phyloP scores from a whole-genome alignment of 352 stramenopile species.

The Elongisporangium undulatum region DNA sequence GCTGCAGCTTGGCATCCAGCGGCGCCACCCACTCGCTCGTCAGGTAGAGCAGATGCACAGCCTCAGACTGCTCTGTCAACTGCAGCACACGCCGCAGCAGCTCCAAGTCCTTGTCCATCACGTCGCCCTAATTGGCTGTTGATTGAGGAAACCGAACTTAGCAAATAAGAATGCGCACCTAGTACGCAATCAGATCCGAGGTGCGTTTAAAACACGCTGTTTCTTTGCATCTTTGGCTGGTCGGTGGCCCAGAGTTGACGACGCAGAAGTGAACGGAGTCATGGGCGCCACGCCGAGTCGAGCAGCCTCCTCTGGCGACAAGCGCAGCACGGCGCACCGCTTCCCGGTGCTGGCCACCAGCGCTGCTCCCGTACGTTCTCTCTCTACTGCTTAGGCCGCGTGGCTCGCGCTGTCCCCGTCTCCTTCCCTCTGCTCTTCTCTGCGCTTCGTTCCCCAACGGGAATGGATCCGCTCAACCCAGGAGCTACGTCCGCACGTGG shows the following conservation, averaged over 20 bases:
- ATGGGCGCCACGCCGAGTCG: conserved; percentile 58
- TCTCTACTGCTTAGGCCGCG: neutral
- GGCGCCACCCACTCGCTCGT: conserved; percentile 38
- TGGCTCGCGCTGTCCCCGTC: neutral
- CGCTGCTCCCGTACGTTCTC: conserved; percentile 40
- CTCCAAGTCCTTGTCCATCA: too few species aligned
- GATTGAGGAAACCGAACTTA: neutral
- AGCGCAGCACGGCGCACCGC: conserved; percentile 14
- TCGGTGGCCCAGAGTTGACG: conserved; percentile 2
- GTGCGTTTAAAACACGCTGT: conserved; percentile 31
- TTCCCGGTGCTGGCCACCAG: conserved; percentile 73
- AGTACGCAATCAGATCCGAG: neutral
- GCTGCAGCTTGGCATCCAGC: conserved; percentile 24
- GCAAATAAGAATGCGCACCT: neutral
- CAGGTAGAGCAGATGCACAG: conserved; percentile 21
- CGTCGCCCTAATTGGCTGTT: too few species aligned
- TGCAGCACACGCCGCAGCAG: too few species aligned
- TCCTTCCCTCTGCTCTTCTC: conserved; percentile 2
- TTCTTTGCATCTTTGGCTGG: neutral
- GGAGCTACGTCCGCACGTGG: neutral
- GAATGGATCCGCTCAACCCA: neutral
- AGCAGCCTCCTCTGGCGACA: conserved; percentile 5
- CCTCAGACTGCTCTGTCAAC: neutral
- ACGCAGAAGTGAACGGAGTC: conserved; percentile 2
- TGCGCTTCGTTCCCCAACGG: neutral